Base-by-base conservation (phyloP, 2,329 filamentous ascomycete genomes). In the Sordariomycetes sp. region DNA sequence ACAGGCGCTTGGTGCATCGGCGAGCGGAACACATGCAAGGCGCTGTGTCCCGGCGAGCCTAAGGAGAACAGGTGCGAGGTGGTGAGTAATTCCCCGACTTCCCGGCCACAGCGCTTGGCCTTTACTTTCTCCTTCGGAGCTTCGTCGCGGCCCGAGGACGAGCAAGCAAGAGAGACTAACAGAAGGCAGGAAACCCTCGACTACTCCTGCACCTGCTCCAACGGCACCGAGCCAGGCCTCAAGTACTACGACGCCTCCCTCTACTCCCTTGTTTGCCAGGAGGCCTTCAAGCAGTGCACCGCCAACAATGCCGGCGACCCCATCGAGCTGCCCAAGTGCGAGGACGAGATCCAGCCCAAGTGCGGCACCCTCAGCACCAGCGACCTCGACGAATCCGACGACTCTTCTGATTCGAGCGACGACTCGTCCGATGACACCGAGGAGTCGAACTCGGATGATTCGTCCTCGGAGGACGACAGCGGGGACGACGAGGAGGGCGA, bases 231-330 rank as follows among this genome's bases (percentile, higher is more conserved):
- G 7, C 80, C 80, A n/a, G 78, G 76, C 59, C 75, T 83, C 54
- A 70, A 80, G 67, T 75, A 78, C 69, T 83, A 80, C 70, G 64
- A 61, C 53, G 74, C 80, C 71, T 80, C 79, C 4, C 69, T 83
- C 62, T 74, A 76, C 55, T 74, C 70, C 59, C 81, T 78, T 64
- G 75, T 80, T 64, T 83, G 80, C 73, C 34, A 75, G 58, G 60
- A 73, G 61, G 75, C 79, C 40, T 80, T 72, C 67, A 61, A 65
- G 28, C 68, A 76, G 59, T 83, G 80, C 70, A 79, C 74, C 64
- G 52, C 35, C 1, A 59, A 66, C 51, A 75, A 77, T 65, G 70
- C 71, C 25, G 72, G 71, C 67, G 70, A 75, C 65, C 64, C 69
- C 20, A 63, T 53, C 34, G 34, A 53, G 32, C 56, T 53, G 32